phyloP scores from a whole-genome alignment of 805 yeast genomes.

The Kuraishia piskuri region DNA sequence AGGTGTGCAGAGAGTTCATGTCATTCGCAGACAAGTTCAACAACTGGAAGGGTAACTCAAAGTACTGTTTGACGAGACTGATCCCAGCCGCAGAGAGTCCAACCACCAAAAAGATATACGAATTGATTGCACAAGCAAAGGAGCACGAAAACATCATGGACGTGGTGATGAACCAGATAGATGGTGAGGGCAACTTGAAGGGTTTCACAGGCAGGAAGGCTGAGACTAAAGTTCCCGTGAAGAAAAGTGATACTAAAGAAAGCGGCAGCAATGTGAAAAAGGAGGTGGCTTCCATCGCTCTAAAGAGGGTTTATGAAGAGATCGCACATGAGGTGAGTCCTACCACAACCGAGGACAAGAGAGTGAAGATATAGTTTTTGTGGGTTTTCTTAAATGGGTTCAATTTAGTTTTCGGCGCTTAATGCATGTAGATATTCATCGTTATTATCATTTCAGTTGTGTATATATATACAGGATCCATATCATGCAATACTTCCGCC shows the following conservation, averaged over 20 bases:
- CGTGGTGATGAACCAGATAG: slow-evolving; percentile 23
- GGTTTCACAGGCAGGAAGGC: neutral
- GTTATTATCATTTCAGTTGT: neutral
- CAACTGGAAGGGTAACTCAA: slow-evolving; percentile 65
- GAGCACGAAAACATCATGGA: slow-evolving; percentile 39
- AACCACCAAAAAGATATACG: slow-evolving; percentile 36
- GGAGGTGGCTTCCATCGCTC: neutral
- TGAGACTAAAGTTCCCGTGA: slow-evolving; percentile 3
- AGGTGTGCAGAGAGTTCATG: slow-evolving; percentile 46
- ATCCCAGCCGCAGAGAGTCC: slow-evolving; percentile 35
- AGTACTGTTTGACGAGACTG: slow-evolving; percentile 71
- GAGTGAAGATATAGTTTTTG: neutral
- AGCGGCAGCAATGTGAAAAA: neutral
- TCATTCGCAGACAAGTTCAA: slow-evolving; percentile 44
- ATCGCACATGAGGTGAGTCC: neutral
- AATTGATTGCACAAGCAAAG: slow-evolving; percentile 46
- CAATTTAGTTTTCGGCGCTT: neutral
- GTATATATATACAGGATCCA: neutral
- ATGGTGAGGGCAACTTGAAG: slow-evolving; percentile 24
- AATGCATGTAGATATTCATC: neutral
- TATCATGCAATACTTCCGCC: slow-evolving; percentile 21
- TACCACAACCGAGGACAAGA: neutral
- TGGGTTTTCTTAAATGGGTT: neutral
- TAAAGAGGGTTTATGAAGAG: neutral
- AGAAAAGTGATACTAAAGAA: neutral